These are phyloP conservation scores for Dictyostelium brefeldianum DNA, from an alignment of 78 protist species.

Conservation along the genomic window DNA sequence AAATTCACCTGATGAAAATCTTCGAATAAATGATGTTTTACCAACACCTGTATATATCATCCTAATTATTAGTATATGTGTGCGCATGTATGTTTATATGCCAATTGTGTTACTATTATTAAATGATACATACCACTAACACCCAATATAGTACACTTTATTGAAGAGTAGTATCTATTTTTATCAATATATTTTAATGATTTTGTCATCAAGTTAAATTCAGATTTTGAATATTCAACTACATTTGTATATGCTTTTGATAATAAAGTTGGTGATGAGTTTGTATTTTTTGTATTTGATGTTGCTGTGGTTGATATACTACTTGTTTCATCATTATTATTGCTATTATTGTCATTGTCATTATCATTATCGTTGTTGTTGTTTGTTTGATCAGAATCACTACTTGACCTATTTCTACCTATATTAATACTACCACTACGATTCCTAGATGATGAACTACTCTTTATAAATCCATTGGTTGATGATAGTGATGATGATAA, in stretches of 20 bases:
- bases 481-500: not conserved
- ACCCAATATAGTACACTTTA: constrained; percentile 71
- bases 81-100: too few species aligned
- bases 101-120: too few species aligned
- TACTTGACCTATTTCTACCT: not conserved
- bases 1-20: constrained; percentile 66
- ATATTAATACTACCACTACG: not conserved
- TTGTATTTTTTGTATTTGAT: not conserved
- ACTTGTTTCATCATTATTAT: constrained; percentile 19
- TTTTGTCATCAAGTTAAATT: constrained; percentile 31
- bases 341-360: not conserved
- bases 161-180: constrained; percentile 28
- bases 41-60: constrained; percentile 33
- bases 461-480: not conserved
- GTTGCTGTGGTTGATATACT: not conserved
- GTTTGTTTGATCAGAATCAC: not conserved
- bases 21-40: constrained; percentile 63
- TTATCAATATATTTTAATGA: constrained; percentile 47
- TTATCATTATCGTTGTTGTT: not conserved
- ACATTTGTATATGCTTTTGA: not conserved
- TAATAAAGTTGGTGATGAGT: not conserved
- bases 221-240: constrained; percentile 8
- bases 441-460: constrained; percentile 1
- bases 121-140: constrained; percentile 49
- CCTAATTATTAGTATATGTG: not conserved